Evolutionary conservation across 495 filamentous ascomycete genomes (phyloP).

Genomic region (Penicillium chermesinum): DNA sequence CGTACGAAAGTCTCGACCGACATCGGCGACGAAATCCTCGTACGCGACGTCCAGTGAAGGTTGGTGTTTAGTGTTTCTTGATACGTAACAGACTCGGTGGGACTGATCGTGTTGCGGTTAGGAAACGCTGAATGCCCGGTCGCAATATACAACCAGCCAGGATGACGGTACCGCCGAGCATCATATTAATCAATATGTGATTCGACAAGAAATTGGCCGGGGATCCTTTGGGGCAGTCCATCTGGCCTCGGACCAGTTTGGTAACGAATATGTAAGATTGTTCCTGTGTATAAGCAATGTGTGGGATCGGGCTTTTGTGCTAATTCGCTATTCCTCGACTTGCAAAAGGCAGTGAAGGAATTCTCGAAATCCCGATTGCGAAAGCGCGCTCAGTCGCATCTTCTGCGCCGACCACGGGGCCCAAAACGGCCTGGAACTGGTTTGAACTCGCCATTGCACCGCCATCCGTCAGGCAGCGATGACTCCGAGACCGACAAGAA

Average conservation of each 20-base stretch:
- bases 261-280: conserved; percentile 82
- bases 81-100: conserved; percentile 9
- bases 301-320: too few relatives aligned
- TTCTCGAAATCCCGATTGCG: conserved; percentile 91
- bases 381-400: conserved; percentile 89
- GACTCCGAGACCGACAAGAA: conserved; percentile 62
- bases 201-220: conserved; percentile 91
- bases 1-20: conserved; percentile 63
- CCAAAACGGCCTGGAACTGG: conserved; percentile 50
- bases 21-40: conserved; percentile 73
- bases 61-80: conserved; percentile 22
- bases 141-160: conserved; percentile 80
- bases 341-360: conserved; percentile 95
- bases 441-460: conserved; percentile 60
- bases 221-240: conserved; percentile 96
- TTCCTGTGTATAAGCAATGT: too few relatives aligned
- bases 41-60: conserved; percentile 66
- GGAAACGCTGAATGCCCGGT: conserved; percentile 89
- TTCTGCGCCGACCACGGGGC: conserved; percentile 65
- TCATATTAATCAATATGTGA: conserved; percentile 88
- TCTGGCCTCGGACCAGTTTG: conserved; percentile 83
- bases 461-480: conserved; percentile 39
- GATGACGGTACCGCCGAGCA: conserved; percentile 74
- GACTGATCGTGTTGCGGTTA: conserved; percentile 36
- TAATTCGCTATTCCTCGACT: too few relatives aligned